Base-by-base conservation (phyloP, 2,329 filamentous ascomycete species). In the Aspergillus jensenii region DNA sequence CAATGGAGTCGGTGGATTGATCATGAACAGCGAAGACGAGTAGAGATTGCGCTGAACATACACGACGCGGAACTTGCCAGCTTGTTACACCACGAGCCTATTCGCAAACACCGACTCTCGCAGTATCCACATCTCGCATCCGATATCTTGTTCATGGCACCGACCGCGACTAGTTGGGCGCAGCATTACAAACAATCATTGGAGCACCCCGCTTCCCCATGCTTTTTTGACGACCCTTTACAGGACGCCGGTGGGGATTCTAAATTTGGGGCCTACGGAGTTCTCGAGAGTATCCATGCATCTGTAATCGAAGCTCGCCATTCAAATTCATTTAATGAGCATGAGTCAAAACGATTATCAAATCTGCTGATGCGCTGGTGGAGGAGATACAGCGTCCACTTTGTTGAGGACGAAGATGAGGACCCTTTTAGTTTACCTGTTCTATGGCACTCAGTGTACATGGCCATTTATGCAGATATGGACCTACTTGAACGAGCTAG, bases 391-490 rank as follows among this genome's bases (percentile, higher is more conserved):
- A 31, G 27, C 27, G 27, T 31, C 9, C 27, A 31, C 7, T 31
- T 31, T 31, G 27, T 31, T 9, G 27, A 11, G 27, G 27, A 31
- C 2, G 21, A 51, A 7, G 49, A 43, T 11, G 25, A 47, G 35
- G 64, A 68, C 45, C 57, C 61, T 12, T 67, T 67, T 23, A 65
- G 65, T 49, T 56, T 72, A 8, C 63, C 64, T 9, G 66, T 70
- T 7, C 61, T 71, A 19, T 72, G 70, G 70, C 70, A 72, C 44
- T 65, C 64, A 0, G 62, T 68, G 7, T 70, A 65, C 37, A 71
- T 72, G 43, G 60, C 55, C 6, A 52, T 71, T 1, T 64, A 67
- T 44, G 65, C 64, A 2, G 68, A 72, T 41, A 63, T 71, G 25
- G 63, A 71, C 39, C 58, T 67, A 2, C 48, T 71, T 15, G 70